Evolutionary conservation across 2,329 filamentous ascomycete genomes (phyloP).

Genomic region (Nothophoma quercina): DNA sequence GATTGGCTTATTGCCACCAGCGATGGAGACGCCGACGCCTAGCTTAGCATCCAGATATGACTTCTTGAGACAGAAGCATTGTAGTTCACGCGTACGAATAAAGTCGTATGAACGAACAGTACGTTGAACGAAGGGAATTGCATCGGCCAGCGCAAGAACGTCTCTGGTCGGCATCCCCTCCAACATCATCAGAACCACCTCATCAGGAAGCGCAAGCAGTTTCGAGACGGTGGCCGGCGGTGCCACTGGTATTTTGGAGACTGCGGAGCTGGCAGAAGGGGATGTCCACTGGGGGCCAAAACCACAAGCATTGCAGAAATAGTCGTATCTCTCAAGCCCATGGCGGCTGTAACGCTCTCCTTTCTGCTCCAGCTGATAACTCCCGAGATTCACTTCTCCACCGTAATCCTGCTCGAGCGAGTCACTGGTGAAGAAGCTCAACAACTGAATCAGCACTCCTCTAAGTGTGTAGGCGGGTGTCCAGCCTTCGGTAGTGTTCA

Average conservation of each 20-base stretch:
- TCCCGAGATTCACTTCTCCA: conserved; percentile 36
- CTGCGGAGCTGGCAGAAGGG: too few species aligned
- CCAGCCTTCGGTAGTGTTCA: conserved; percentile 54
- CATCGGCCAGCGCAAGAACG: conserved; percentile 48
- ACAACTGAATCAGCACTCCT: conserved; percentile 59
- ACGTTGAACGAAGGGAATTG: conserved; percentile 47
- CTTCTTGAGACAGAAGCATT: conserved; percentile 58
- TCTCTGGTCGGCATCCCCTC: conserved; percentile 40
- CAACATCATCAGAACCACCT: conserved; percentile 49
- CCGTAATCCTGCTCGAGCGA: conserved; percentile 53
- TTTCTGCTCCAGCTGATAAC: conserved; percentile 1
- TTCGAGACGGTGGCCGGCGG: conserved; percentile 13
- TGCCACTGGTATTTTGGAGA: not conserved
- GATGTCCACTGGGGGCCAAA: not conserved
- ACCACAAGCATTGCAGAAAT: conserved; percentile 4
- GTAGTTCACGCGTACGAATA: conserved; percentile 55
- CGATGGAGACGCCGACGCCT: conserved; percentile 53
- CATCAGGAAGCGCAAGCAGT: conserved; percentile 49
- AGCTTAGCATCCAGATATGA: conserved; percentile 50
- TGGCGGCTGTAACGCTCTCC: not conserved
- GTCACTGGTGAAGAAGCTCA: conserved; percentile 61
- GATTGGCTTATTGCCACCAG: conserved; percentile 27
- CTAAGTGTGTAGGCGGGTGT: conserved; percentile 62
- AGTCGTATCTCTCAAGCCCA: not conserved
- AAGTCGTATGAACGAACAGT: conserved; percentile 47